phyloP scores from a whole-genome alignment of 495 filamentous ascomycete species.

The Penicillium steckii region DNA sequence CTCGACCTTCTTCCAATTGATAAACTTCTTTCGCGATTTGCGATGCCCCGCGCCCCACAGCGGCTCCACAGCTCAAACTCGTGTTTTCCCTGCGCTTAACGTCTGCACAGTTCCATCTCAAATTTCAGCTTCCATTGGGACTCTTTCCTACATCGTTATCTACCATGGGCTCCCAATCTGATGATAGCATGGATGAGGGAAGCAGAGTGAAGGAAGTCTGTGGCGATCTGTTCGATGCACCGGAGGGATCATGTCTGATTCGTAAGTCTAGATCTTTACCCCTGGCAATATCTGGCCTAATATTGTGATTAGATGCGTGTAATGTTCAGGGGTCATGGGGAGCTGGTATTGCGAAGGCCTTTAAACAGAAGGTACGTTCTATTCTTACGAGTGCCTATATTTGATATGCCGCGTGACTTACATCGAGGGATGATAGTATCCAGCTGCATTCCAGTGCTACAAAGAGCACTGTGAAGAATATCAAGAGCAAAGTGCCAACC shows the following conservation, averaged over 20 bases:
- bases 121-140: background rate
- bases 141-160: background rate
- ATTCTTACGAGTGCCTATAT: background rate
- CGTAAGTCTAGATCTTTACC: conserved; percentile 25
- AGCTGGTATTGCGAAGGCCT: conserved; percentile 37
- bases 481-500: background rate
- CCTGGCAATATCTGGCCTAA: conserved; percentile 2
- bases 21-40: too few relatives aligned
- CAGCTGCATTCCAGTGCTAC: conserved; percentile 38
- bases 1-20: too few relatives aligned
- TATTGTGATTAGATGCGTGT: conserved; percentile 39
- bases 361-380: conserved; percentile 31
- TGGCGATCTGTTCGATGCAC: conserved; percentile 46
- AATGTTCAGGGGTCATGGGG: conserved; percentile 47
- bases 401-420: background rate
- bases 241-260: conserved; percentile 41
- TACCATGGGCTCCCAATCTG: background rate
- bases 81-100: background rate
- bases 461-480: conserved; percentile 28
- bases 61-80: background rate
- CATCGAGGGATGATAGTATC: conserved; percentile 29
- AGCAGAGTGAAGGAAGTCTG: conserved; percentile 25
- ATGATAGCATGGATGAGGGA: background rate
- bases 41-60: background rate
- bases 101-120: background rate